Base-by-base conservation (phyloP, 768 basidiomycete genomes). In the Mycena maculata region DNA sequence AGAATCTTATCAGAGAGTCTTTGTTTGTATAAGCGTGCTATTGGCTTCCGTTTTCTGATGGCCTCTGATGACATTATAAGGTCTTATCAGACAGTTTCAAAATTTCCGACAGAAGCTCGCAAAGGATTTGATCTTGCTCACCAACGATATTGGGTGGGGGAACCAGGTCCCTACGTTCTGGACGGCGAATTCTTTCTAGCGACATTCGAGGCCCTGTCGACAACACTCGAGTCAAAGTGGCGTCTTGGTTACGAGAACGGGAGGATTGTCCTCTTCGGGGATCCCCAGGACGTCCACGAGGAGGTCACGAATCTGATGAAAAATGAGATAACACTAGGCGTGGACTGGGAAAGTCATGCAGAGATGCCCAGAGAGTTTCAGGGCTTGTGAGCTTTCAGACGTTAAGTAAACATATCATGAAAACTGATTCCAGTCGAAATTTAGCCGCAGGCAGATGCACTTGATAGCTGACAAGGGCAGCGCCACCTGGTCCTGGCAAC, bases 391-490 rank as follows among this genome's bases (percentile, higher is more conserved):
- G 54, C 27, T 56, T 42, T 5, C 54, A 41, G 7, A 28, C 12
- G 16, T 50, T 28, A 50, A 31, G 30, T n/a, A n/a, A n/a, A n/a
- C n/a, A 41, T 28, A 27, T 16, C 36, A 41, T 53, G n/a, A 27
- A 56, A 42, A 41, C 54, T 56, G 16, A 56, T 30, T 41, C 18
- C 20, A 41, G 9, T 56, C 30, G 54, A 56, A 54, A 7, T 39
- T 8, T 42, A 56, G 54, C 1, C 25, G 36, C 7, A 33, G 38
- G 2, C 39, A 28, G 23, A 23, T 9, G 2, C 4, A 42, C 8
- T 39, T 56, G 4, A 9, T 56, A 4, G 2, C 16, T 2, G 13
- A 41, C 38, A 41, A 15, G 36, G 6, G 13, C 4, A 56, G 54
- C 39, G 7, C 54, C 9, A 56, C 54, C 4, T 39, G 25, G 15